Base-by-base conservation (phyloP, 192 early-diverging fungal species). In the Mortierella hygrophila region DNA sequence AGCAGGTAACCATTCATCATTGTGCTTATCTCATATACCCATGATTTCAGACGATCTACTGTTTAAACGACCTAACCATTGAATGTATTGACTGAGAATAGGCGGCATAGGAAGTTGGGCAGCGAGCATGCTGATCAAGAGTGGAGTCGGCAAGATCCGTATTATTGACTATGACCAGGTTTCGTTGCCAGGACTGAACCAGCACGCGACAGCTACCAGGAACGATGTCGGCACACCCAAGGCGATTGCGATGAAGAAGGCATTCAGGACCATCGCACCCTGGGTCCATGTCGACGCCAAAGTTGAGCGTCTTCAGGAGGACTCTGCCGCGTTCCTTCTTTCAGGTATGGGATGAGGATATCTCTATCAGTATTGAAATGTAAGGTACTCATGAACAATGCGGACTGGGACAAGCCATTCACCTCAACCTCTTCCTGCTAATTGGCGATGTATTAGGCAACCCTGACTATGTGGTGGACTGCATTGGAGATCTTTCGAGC, bases 91-190 rank as follows among this genome's bases (percentile, higher is more conserved):
- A 20, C 41, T 18, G 41, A 32, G 46, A 29, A 68, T 76, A 83
- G 82, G 98, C 9, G 98, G 98, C 4, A 96, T 98, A 23, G 98
- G 97, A 49, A 94, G 94, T 60, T 94, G 94, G 93, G 93, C 97
- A 32, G 97, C 98, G 6, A 89, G 97, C 68, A 97, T 99, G 97
- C 90, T 99, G 15, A 81, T 97, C 75, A 92, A 97, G 57, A 94
- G 96, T 6, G 98, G 98, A n/a, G 94, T 98, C 4, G 93, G 94
- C 80, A 91, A 90, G 35, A 88, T 99, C 52, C 92, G 98, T 15
- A 90, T 99, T 44, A 97, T 99, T 75, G 98, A 99, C 78, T 99
- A 98, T 90, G 98, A 98, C 90, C 97, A 99, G 82, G 95, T 99
- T 23, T 95, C 97, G 1, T 89, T 99, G 37, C 95, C 95, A 57